Percentiles rank a stretch among this genome's conserved stretches.
Conservation (phyloP, 2,329 filamentous ascomycete genomes). For the Akanthomyces lecanii region DNA sequence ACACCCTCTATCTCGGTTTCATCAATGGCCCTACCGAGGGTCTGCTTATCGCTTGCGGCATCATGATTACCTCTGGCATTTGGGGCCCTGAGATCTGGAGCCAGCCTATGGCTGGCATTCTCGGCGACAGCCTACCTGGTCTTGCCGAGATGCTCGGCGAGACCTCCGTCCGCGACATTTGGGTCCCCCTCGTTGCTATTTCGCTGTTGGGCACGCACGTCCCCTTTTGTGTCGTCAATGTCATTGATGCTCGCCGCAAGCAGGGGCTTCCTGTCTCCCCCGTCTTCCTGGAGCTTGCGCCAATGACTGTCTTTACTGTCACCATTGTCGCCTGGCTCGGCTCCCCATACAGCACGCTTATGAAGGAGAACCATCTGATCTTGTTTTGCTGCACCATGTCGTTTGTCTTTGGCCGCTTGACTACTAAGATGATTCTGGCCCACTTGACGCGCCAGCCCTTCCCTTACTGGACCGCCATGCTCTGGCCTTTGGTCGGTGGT, state of each 20-base stretch:
- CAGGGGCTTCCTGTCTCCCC: constrained; percentile 72
- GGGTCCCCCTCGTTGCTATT: constrained; percentile 67
- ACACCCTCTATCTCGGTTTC: constrained; percentile 91
- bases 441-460: constrained; percentile 92
- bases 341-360: constrained; percentile 78
- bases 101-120: constrained; percentile 63
- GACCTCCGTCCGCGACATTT: constrained; percentile 78
- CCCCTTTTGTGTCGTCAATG: constrained; percentile 85
- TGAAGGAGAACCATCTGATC: constrained; percentile 80
- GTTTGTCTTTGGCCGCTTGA: constrained; percentile 98
- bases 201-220: constrained; percentile 71
- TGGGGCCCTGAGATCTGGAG: constrained; percentile 88
- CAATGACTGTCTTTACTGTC: constrained; percentile 76
- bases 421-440: constrained; percentile 97
- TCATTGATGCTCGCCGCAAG: constrained; percentile 68
- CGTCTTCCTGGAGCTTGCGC: constrained; percentile 89
- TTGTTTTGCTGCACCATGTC: constrained; percentile 91
- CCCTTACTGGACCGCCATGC: constrained; percentile 92
- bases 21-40: constrained; percentile 98
- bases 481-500: constrained; percentile 80
- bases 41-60: constrained; percentile 75
- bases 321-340: constrained; percentile 81
- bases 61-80: constrained; percentile 84
- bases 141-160: constrained; percentile 60
- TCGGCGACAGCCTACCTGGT: constrained; percentile 52